Evolutionary conservation across 768 basidiomycete species (phyloP), one percentile per base, ranked within the genome.

Genomic region (Lactifluus pinguis): DNA sequence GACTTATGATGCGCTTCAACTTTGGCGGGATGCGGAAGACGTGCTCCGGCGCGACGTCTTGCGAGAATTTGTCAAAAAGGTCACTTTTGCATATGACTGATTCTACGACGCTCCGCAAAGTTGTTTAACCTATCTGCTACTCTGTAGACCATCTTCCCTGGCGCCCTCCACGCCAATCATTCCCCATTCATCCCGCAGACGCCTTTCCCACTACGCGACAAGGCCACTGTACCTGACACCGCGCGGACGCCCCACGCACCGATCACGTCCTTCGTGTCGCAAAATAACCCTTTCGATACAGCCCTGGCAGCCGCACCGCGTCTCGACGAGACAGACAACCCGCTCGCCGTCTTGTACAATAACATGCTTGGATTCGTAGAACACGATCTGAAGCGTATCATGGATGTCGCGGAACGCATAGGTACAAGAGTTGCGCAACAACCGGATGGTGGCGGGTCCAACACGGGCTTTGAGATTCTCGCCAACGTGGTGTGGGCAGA

Each of bases 401-500:
- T 97, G 82, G 83, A 85, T 47, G 75, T 86, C 19, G 85, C 91
- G 4, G 91, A 93, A 66, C 81, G 78, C 45, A 79, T 85, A 7
- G 78, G 80, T 42, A 66, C 80, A 21, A 86, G 81, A 65, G 73
- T 79, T 21, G 68, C 74, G 49, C 68, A 76, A 48, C 66, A 51
- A 15, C 25, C 17, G 55, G 53, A 57, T 58, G 47, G 51, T 49
- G 25, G 55, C 60, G 48, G 60, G 57, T 25, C 53, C 0, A 69
- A 66, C 11, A 69, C 66, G 25, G 81, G 83, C 0, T 98, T 94
- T 70, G 82, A 92, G 62, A 85, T 98, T 55, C 81, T 98, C 77
- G 83, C 87, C 0, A 87, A 90, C 67, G 89, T 95, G 9, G 76
- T 98, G 5, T 95, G 93, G 89, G 85, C 85, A 10, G 92, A 95